Base-by-base conservation (phyloP, 345 rosid species). In the Reutealis trisperma region DNA sequence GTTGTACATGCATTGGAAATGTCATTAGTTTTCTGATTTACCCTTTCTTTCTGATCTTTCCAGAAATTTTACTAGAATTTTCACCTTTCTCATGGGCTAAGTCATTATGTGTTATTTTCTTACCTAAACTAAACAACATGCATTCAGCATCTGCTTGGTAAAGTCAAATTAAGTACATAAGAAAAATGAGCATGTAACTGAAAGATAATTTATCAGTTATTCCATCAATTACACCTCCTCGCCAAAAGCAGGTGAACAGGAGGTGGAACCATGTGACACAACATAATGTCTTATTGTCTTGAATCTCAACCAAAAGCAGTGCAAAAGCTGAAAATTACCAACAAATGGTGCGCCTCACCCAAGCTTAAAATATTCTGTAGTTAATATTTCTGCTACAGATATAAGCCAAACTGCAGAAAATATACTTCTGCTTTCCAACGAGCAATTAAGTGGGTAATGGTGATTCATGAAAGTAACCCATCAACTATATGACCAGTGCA, bases 1-100 rank as follows among this genome's bases (percentile, higher is more conserved):
- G 11, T 61, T 66, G 66, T 64, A 64, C 72, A 64, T 27, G 22
- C 6, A 57, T 64, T 15, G 21, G 30, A 63, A 63, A 54, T 44
- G 72, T 32, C 71, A 52, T 22, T 47, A 5, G 37, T 65, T 75
- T 8, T 71, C 71, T 44, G 27, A 63, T 45, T 44, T 72, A 21
- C 1, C 30, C 16, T 55, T 71, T 37, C 34, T 34, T 34, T 34
- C 8, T 41, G 18, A 41, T n/a, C 52, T 24, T 44, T 61, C 25
- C 1, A 19, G 34, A 24, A 67, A 60, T 22, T 44, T 24, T 15
- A 9, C 21, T 24, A 44, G 34, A 45, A 0, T 22, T 24, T 27
- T 21, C 7, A 45, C 55, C 32, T n/a, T 12, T 45, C 12, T 27
- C 57, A 44, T 44, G 18, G 37, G 5, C 72, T 41, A 69, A 71